Evolutionary conservation across 768 basidiomycete species (phyloP).

Genomic region (Panaeolus cyanescens): DNA sequence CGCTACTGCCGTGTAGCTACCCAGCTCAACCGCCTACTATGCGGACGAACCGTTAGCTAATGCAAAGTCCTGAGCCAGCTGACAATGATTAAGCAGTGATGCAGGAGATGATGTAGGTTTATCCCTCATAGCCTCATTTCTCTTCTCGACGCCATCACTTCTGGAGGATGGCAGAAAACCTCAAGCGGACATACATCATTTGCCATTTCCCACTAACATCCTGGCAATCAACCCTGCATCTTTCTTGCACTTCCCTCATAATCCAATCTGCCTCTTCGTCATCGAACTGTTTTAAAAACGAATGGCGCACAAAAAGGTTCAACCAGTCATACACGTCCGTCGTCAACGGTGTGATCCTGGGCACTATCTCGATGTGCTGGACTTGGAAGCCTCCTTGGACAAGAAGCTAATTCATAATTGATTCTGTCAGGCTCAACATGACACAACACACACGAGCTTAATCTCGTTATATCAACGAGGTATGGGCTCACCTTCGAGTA

Average conservation of each 20-base stretch:
- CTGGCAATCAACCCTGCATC: constrained; percentile 55
- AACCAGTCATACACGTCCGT: constrained; percentile 69
- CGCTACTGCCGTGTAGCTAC: neutral
- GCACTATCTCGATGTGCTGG: constrained; percentile 52
- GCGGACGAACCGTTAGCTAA: constrained; percentile 1
- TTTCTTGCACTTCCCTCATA: constrained; percentile 61
- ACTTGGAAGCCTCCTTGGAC: constrained; percentile 58
- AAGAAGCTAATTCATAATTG: constrained; percentile 45
- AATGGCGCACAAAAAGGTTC: constrained; percentile 59
- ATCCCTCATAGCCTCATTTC: neutral
- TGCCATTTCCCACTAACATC: constrained; percentile 66
- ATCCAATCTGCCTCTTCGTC: constrained; percentile 60
- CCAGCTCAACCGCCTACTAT: neutral
- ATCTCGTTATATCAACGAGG: neutral
- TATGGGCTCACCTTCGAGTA: constrained; percentile 52
- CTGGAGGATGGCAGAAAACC: constrained; percentile 51
- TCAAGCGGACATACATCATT: constrained; percentile 72
- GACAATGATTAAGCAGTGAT: neutral
- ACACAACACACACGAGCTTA: constrained; percentile 3
- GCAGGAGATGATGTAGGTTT: constrained; percentile 8
- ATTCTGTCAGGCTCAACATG: neutral
- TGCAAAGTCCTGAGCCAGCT: constrained; percentile 9
- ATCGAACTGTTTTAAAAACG: constrained; percentile 54
- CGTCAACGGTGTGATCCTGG: constrained; percentile 53
- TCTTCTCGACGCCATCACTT: too few relatives aligned